phyloP scores from a whole-genome alignment of 2,329 filamentous ascomycete genomes.

The Pseudogymnoascus sp. region DNA sequence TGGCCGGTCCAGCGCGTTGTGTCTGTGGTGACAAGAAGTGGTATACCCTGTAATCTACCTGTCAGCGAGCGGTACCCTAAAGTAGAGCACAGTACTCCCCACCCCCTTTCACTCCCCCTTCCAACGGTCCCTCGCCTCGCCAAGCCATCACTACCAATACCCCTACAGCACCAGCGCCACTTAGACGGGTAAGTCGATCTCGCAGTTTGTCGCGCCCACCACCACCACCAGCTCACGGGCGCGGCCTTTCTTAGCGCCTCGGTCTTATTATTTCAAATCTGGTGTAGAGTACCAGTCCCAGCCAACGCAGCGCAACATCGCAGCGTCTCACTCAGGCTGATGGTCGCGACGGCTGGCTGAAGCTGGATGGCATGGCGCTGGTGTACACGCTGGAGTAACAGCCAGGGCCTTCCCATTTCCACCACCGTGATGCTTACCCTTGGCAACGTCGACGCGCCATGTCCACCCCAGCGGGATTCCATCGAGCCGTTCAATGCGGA shows the following conservation, averaged over 20 bases:
- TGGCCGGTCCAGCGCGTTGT: background rate
- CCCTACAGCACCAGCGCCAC: background rate
- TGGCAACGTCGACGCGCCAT: background rate
- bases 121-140: background rate
- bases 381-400: background rate
- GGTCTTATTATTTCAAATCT: slow-evolving; percentile 4
- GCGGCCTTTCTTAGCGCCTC: background rate
- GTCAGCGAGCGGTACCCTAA: background rate
- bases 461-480: background rate
- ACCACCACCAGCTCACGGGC: background rate
- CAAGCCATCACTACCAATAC: background rate
- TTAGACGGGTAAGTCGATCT: slow-evolving; percentile 3
- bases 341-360: background rate
- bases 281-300: background rate
- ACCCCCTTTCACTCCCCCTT: background rate
- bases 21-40: background rate
- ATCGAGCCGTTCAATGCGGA: background rate
- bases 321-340: background rate
- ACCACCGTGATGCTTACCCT: background rate
- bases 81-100: background rate
- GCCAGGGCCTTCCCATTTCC: background rate
- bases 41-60: background rate
- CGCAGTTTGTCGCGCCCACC: background rate
- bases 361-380: background rate
- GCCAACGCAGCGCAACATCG: background rate